Percentiles rank a stretch among this genome's conserved stretches.
These are phyloP conservation scores for Prosopis cineraria DNA, from an alignment of 306 rosid genomes.

Conservation along the genomic window DNA sequence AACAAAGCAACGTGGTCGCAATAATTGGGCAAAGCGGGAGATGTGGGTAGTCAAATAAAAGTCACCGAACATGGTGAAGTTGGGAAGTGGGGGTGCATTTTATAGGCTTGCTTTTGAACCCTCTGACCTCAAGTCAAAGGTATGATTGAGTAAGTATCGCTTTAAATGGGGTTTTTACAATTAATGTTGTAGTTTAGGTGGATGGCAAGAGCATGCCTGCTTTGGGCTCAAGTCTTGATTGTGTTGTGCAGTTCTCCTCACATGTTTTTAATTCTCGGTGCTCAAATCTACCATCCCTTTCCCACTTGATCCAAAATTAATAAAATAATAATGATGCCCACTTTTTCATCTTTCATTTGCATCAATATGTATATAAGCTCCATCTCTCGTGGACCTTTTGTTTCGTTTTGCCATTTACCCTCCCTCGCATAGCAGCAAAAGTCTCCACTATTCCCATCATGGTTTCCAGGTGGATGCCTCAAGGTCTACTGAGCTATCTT, in stretches of 20 bases:
- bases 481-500: neutral
- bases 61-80: neutral
- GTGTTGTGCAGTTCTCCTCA: neutral
- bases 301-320: slow-evolving; percentile 20
- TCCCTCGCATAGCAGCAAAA: neutral
- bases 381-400: neutral
- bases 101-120: neutral
- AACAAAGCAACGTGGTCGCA: neutral
- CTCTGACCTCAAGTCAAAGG: neutral
- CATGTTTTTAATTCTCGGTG: neutral
- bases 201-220: slow-evolving; percentile 24
- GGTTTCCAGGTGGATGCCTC: slow-evolving; percentile 1
- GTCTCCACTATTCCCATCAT: too few relatives aligned
- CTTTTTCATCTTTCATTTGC: slow-evolving; percentile 17
- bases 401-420: neutral
- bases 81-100: neutral
- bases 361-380: neutral
- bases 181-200: slow-evolving; percentile 23
- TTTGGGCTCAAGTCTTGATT: neutral
- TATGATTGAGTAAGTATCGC: slow-evolving; percentile 7
- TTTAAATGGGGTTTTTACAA: slow-evolving; percentile 18
- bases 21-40: neutral
- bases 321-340: slow-evolving; percentile 20
- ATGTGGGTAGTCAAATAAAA: neutral
- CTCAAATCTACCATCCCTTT: neutral